phyloP scores from a whole-genome alignment of 306 rosid genomes.

The Mimosa pudica region DNA sequence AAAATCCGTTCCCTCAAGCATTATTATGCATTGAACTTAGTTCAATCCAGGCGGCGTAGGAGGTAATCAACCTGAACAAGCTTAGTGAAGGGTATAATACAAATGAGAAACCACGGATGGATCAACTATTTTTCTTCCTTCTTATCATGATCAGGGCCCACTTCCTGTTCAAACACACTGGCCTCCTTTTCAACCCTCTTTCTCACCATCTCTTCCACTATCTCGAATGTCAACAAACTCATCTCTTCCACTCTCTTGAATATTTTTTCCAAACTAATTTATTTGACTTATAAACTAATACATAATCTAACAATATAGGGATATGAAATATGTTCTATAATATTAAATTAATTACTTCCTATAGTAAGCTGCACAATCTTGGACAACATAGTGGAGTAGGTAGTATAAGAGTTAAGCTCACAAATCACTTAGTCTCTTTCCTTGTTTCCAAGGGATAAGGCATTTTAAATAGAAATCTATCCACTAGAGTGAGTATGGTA shows the following conservation, averaged over 20 bases:
- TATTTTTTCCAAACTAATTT: too few relatives aligned
- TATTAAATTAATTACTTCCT: not conserved
- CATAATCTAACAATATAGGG: too few relatives aligned
- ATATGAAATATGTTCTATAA: too few relatives aligned
- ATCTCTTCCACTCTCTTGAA: constrained; percentile 52
- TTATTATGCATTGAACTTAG: constrained; percentile 8
- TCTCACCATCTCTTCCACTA: constrained; percentile 75
- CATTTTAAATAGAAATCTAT: not conserved
- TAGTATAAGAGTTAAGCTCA: not conserved
- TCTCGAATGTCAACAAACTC: constrained; percentile 76
- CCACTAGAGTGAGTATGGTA: not conserved
- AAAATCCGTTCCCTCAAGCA: constrained; percentile 17
- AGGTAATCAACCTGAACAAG: constrained; percentile 86
- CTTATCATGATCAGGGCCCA: constrained; percentile 35
- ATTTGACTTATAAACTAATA: too few relatives aligned
- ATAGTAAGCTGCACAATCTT: not conserved
- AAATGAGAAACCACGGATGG: constrained; percentile 65
- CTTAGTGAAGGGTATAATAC: constrained; percentile 90
- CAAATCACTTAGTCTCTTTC: not conserved
- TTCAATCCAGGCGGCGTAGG: constrained; percentile 62
- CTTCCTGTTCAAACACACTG: constrained; percentile 67
- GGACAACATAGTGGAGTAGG: not conserved
- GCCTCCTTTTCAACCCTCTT: constrained; percentile 90
- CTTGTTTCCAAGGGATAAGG: constrained; percentile 13
- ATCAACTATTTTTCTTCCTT: constrained; percentile 45